phyloP scores from a whole-genome alignment of 768 basidiomycete species.

The Dioszegia hungarica region DNA sequence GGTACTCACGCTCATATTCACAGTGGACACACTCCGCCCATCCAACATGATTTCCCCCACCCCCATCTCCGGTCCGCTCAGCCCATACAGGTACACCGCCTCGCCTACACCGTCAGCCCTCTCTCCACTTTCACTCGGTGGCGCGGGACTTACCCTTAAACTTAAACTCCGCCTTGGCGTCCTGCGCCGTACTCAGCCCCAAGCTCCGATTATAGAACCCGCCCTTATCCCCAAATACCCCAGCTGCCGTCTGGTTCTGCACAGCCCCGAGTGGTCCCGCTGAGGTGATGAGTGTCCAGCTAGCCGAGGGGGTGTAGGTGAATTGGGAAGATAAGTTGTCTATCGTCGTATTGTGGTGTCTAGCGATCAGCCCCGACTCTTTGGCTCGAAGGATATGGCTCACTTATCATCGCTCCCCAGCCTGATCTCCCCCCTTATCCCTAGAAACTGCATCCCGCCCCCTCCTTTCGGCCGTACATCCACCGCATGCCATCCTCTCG shows the following conservation, averaged over 20 bases:
- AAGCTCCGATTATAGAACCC: conserved; percentile 21
- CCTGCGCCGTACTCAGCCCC: conserved; percentile 14
- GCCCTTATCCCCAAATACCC: background rate
- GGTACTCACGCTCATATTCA: conserved; percentile 27
- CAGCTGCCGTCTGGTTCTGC: conserved; percentile 1
- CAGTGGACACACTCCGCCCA: conserved; percentile 7
- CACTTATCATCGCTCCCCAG: background rate
- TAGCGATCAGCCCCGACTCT: background rate
- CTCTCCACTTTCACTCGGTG: background rate
- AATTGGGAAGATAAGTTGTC: conserved; percentile 11
- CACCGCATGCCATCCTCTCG: conserved; percentile 3
- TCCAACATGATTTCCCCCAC: conserved; percentile 22
- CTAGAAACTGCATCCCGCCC: conserved; percentile 1
- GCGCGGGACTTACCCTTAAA: conserved; percentile 16
- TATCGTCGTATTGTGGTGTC: conserved; percentile 12
- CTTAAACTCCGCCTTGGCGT: conserved; percentile 8
- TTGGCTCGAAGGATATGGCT: background rate
- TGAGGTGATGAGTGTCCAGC: conserved; percentile 20
- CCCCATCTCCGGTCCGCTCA: conserved; percentile 28
- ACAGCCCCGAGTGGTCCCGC: background rate
- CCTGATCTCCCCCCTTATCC: conserved; percentile 1
- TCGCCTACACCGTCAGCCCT: conserved; percentile 9
- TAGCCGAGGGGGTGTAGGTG: background rate
- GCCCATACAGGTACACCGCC: conserved; percentile 35
- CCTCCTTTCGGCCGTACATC: background rate